Base-by-base conservation (phyloP, 1,284 basidiomycete species). In the Ceratorhiza oryzae-sativae region DNA sequence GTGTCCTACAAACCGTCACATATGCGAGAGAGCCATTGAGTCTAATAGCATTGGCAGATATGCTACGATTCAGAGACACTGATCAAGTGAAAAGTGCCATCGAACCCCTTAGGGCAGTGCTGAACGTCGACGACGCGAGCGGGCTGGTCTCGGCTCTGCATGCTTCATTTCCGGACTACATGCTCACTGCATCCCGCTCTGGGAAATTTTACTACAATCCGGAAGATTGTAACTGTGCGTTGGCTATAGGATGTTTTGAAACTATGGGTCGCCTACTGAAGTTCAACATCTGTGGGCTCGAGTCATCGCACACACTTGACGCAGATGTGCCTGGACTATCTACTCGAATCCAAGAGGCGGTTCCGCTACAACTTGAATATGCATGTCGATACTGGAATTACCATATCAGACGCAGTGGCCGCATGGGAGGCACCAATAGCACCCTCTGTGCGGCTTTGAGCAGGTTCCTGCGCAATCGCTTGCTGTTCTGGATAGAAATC, bases 101-200 rank as follows among this genome's bases (percentile, higher is more conserved):
- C 20, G 42, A 20, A 10, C 55, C 34, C 15, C 56, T 73, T 20
- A 45, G 49, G 18, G 70, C 72, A 8, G 72, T 73, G 2, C 20
- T 73, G 32, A 34, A 60, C 32, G 39, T 32, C 20, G 45, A 61
- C 6, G 25, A 41, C 3, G 18, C 8, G 10, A 62, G 58, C 13
- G 45, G 36, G 8, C 36, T 45, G 13, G 45, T 73, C 2, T 45
- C 67, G 3, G 41, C 70, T 3, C 45, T 63, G 12, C 72, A 73
- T 53, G 36, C 39, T 1, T 73, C 72, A 6, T 73, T 73, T 36
- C 39, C 18, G 1, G 70, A 73, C 20, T 73, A 45, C 32, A 49
- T 73, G 25, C 32, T 20, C 1, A 20, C 18, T 3, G 48, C n/a
- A 23, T 20, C n/a, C 10, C 23, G 48, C 13, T 34, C 62, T 3